Percentiles rank a stretch among this genome's conserved stretches.
phyloP scores from a whole-genome alignment of 202 grass and related monocot species.

The Cymbopogon flexuosus region DNA sequence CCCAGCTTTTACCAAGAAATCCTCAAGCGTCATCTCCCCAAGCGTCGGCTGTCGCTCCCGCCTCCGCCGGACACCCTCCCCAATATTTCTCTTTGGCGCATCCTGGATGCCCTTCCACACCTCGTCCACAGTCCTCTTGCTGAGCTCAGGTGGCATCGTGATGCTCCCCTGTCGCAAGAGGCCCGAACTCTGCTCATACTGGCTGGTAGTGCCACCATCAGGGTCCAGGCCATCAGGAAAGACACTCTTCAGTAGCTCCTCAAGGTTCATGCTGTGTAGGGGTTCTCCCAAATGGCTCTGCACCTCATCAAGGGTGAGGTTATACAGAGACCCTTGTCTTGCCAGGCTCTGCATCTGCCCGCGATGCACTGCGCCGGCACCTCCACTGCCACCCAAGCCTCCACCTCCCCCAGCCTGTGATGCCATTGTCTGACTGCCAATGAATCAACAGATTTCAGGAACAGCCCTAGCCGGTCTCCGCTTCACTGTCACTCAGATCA shows the following conservation, averaged over 20 bases:
- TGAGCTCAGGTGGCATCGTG: constrained; percentile 65
- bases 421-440: constrained; percentile 73
- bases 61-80: constrained; percentile 9
- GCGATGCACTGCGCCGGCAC: constrained; percentile 6
- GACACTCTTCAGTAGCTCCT: constrained; percentile 79
- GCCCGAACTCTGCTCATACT: constrained; percentile 35
- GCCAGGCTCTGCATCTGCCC: constrained; percentile 54
- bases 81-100: constrained; percentile 18
- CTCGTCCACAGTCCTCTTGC: constrained; percentile 90
- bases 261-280: constrained; percentile 88
- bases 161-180: constrained; percentile 79
- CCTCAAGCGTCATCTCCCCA: constrained; percentile 89
- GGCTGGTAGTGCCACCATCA: constrained; percentile 25
- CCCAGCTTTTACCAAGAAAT: constrained; percentile 86
- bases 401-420: constrained; percentile 26
- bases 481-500: background rate
- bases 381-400: background rate
- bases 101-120: constrained; percentile 83
- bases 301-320: constrained; percentile 81
- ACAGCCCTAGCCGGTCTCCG: background rate
- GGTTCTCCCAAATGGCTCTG: constrained; percentile 74
- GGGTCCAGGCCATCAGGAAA: constrained; percentile 47
- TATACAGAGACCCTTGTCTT: constrained; percentile 81
- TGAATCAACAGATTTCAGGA: constrained; percentile 27
- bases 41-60: constrained; percentile 53